Base-by-base conservation (phyloP, 2,329 filamentous ascomycete genomes). In the Davidsoniella virescens region DNA sequence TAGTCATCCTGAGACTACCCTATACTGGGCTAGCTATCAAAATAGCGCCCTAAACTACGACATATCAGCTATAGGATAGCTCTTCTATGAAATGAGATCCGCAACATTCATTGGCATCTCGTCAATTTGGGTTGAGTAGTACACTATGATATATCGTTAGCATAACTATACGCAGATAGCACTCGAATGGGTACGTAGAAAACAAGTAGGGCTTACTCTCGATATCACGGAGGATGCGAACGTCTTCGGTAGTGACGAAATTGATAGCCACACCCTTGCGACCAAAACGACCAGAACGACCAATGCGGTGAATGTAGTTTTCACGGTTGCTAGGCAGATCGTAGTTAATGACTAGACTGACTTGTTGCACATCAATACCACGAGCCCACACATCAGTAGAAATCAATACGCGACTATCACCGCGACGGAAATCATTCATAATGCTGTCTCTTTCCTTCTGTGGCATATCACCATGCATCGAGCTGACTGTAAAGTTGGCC, bases 201-300 rank as follows among this genome's bases (percentile, higher is more conserved):
- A 17, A n/a, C 5, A 9, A 50, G 16, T 4, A 25, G 49, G 33
- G 73, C 80, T 67, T 70, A 88, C 83, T 70, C 71, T 98, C 92
- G 61, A 98, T 98, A 64, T 98, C 92, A 58, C 92, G 80, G 60
- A 98, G 75, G 63, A 98, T 98, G 63, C 92, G 84, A 54, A 98
- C 92, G 64, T 98, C 92, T 60, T 98, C 92, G 62, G 85, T 93
- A 2, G 92, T 98, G 57, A 98, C 92, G 62, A 98, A 98, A 72
- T 98, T 98, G 75, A 98, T 98, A 37, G 92, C 92, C 57, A 98
- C 92, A 75, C 92, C 92, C 73, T 98, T 98, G 61, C 92, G 80
- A 60, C 92, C 92, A 61, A 98, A 98, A 58, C 92, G 80, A 59
- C 92, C 92, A 63, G 86, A 92, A 63, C 92, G 81, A 63, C 92